Evolutionary conservation across 2,329 filamentous ascomycete genomes (phyloP).

Genomic region (Coccinonectria pachysandricola): DNA sequence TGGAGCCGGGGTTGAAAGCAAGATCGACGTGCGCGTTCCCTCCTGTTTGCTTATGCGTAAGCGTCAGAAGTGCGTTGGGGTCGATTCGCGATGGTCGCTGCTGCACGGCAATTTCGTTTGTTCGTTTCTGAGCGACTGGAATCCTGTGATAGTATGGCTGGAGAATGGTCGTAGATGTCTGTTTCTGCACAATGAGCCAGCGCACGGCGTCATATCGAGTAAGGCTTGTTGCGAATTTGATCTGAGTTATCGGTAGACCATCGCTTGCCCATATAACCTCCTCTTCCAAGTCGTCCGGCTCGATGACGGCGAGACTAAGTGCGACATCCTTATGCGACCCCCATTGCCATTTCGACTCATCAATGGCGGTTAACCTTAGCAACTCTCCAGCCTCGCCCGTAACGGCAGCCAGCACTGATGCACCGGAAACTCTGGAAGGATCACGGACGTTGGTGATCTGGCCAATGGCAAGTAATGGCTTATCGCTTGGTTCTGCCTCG

Average conservation of each 20-base stretch:
- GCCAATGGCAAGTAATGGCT: constrained; percentile 43
- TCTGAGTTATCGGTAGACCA: constrained; percentile 36
- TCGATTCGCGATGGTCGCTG: constrained; percentile 40
- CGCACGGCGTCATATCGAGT: constrained; percentile 28
- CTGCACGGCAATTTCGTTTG: constrained; percentile 2
- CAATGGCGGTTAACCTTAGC: constrained; percentile 43
- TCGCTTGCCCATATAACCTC: constrained; percentile 45
- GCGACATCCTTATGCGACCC: constrained; percentile 31
- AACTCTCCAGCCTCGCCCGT: constrained; percentile 49
- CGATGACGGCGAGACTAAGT: constrained; percentile 36
- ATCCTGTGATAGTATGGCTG: constrained; percentile 37
- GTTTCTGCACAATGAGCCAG: constrained; percentile 46
- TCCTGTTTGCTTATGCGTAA: constrained; percentile 44
- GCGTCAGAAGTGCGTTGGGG: constrained; percentile 41
- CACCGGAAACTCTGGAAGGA: constrained; percentile 13
- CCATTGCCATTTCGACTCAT: constrained; percentile 46
- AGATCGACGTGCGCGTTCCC: constrained; percentile 50
- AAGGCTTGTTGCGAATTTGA: constrained; percentile 37
- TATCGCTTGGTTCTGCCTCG: constrained; percentile 14
- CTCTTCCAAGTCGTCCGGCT: constrained; percentile 32
- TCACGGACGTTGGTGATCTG: constrained; percentile 35
- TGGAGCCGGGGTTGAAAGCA: constrained; percentile 46
- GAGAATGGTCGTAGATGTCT: constrained; percentile 40
- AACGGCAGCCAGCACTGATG: constrained; percentile 34
- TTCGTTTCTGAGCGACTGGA: constrained; percentile 19